Evolutionary conservation across 129 eudicot species (phyloP).

Genomic region (Helichrysum umbraculigerum): DNA sequence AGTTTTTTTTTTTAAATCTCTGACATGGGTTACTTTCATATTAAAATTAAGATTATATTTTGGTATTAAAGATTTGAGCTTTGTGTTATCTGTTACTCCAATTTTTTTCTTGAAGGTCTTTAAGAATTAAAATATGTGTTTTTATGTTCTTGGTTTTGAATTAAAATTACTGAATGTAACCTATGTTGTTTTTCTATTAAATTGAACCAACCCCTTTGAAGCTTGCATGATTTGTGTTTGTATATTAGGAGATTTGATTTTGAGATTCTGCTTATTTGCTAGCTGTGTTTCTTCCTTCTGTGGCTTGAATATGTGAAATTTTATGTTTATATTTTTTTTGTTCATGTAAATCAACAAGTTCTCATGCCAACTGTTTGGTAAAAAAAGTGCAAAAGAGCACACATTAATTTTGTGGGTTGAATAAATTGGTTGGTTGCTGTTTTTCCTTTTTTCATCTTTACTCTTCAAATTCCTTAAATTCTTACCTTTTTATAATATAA

Average conservation of each 20-base stretch:
- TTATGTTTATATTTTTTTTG: not conserved
- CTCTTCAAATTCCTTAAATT: not conserved
- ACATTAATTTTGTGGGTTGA: not conserved
- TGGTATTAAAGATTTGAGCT: conserved; percentile 4
- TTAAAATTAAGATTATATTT: not conserved
- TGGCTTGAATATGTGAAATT: conserved; percentile 16
- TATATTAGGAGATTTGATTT: not conserved
- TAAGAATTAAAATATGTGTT: not conserved
- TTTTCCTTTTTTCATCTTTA: not conserved
- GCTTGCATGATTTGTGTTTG: conserved; percentile 4
- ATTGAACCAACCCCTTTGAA: conserved; percentile 12
- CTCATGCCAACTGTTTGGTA: not conserved
- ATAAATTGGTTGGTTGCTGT: not conserved
- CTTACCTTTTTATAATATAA: not conserved
- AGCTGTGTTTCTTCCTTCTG: conserved; percentile 5
- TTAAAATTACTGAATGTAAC: not conserved
- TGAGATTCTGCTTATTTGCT: not conserved
- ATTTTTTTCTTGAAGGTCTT: not conserved
- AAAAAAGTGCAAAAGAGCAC: not conserved
- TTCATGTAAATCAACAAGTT: not conserved
- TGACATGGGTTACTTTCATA: not conserved
- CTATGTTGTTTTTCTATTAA: not conserved
- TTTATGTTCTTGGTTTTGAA: not conserved
- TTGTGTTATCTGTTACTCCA: conserved; percentile 9
- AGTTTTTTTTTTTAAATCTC: not conserved